These are phyloP conservation scores for Teunomyces aglyptinius DNA, from an alignment of 805 yeast genomes.

Conservation along the genomic window DNA sequence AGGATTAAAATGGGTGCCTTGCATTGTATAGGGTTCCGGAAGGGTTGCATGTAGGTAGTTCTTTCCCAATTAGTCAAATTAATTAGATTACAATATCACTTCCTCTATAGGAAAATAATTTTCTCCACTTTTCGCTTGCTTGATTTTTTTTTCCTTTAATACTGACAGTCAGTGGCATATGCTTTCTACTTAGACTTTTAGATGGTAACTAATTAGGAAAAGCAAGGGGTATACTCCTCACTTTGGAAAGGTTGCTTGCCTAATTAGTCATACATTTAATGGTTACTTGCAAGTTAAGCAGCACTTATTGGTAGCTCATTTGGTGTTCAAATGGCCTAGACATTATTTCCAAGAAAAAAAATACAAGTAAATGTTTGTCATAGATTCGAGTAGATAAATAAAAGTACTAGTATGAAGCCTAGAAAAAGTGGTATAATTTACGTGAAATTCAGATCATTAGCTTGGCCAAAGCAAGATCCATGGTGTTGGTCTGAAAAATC, in stretches of 20 bases:
- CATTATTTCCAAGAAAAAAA: no score
- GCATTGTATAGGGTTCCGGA: not conserved
- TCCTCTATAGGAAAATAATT: conserved; percentile 2
- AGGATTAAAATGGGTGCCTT: not conserved
- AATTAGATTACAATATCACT: conserved; percentile 3
- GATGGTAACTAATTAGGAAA: not conserved
- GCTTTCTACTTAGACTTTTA: not conserved
- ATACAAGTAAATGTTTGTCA: no score
- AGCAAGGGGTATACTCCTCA: not conserved
- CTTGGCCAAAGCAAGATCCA: not conserved
- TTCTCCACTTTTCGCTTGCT: conserved; percentile 2
- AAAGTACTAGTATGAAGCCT: not conserved
- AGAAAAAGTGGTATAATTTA: not conserved
- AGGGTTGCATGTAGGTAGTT: not conserved
- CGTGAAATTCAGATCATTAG: not conserved
- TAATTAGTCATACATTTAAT: not conserved
- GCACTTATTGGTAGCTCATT: not conserved
- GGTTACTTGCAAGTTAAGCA: not conserved
- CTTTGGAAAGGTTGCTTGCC: not conserved
- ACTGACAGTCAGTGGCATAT: not conserved
- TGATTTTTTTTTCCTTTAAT: not conserved
- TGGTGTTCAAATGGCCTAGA: not conserved
- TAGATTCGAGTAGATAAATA: no score
- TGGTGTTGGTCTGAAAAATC: not conserved
- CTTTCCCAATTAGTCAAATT: conserved; percentile 3